A percentile compares a stretch with the other conserved stretches of the same genome.
Conservation (phyloP, 169 alveolate species). For the Cyclospora cayetanensis region DNA sequence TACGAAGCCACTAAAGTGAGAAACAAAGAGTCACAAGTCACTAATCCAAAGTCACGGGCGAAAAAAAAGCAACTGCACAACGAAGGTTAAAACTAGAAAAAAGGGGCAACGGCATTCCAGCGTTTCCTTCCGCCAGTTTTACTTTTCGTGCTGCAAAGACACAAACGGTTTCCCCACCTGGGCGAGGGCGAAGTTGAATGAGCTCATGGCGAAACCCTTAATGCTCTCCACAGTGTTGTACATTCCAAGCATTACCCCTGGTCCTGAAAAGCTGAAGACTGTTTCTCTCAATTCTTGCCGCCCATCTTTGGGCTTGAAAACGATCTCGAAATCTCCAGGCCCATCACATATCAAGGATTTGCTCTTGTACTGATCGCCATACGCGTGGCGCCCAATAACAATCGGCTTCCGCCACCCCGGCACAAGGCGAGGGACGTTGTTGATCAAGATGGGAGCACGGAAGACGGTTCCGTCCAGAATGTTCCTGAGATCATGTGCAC, state of each 20-base stretch:
- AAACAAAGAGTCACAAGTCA: too few relatives aligned
- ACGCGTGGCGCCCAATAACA: slow-evolving; percentile 95
- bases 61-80: neutral
- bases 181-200: slow-evolving; percentile 91
- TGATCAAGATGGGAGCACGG: slow-evolving; percentile 95
- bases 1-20: too few relatives aligned
- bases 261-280: slow-evolving; percentile 65
- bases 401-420: slow-evolving; percentile 90
- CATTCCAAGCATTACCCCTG: slow-evolving; percentile 92
- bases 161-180: neutral
- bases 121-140: neutral
- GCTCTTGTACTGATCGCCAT: slow-evolving; percentile 96
- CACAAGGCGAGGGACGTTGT: slow-evolving; percentile 94
- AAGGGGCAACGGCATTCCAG: neutral
- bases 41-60: neutral
- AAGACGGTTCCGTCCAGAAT: slow-evolving; percentile 96
- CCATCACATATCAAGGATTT: slow-evolving; percentile 74
- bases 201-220: slow-evolving; percentile 91
- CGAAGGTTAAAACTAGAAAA: neutral
- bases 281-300: neutral
- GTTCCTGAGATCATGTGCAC: too few relatives aligned
- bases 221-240: slow-evolving; percentile 94
- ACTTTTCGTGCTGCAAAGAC: neutral
- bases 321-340: slow-evolving; percentile 70
- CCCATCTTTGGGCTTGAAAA: slow-evolving; percentile 9